Conservation (phyloP, 805 yeast genomes). For the Blastobotrys muscicola region DNA sequence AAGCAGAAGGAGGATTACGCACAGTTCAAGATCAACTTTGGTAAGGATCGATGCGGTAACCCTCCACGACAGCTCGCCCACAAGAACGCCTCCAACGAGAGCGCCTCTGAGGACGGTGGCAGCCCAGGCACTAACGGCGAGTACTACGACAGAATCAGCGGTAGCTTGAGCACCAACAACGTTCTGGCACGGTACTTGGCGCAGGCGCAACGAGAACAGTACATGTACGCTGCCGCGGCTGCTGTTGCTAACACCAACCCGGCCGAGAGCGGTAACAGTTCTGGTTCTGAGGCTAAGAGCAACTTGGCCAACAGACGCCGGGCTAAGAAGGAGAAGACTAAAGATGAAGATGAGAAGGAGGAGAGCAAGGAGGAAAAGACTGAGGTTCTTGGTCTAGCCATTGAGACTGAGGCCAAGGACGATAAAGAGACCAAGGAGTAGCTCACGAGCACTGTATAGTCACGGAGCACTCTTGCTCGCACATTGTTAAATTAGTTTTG, state of each 20-base stretch:
- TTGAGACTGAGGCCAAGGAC: background rate
- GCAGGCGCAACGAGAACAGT: constrained; percentile 52
- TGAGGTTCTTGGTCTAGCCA: background rate
- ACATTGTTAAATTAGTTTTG: constrained; percentile 2
- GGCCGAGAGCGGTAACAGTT: background rate
- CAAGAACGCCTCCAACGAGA: background rate
- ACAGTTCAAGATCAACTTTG: constrained; percentile 75
- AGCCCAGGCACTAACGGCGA: background rate
- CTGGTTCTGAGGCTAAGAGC: no score
- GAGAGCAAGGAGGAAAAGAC: background rate
- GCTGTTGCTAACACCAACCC: constrained; percentile 9
- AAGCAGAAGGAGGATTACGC: constrained; percentile 56
- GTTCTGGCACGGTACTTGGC: constrained; percentile 74
- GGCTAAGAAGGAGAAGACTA: background rate
- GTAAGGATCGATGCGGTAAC: constrained; percentile 93
- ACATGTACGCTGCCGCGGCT: constrained; percentile 17
- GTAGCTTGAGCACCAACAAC: constrained; percentile 1
- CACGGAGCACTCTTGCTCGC: background rate
- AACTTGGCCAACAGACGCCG: background rate
- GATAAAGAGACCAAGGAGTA: constrained; percentile 3
- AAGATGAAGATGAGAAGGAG: background rate
- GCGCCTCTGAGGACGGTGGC: background rate
- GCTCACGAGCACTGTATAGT: background rate
- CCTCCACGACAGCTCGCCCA: constrained; percentile 47
- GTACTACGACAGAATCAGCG: background rate